Evolutionary conservation across 495 filamentous ascomycete species (phyloP).

Genomic region (Hyaloscypha finlandica): DNA sequence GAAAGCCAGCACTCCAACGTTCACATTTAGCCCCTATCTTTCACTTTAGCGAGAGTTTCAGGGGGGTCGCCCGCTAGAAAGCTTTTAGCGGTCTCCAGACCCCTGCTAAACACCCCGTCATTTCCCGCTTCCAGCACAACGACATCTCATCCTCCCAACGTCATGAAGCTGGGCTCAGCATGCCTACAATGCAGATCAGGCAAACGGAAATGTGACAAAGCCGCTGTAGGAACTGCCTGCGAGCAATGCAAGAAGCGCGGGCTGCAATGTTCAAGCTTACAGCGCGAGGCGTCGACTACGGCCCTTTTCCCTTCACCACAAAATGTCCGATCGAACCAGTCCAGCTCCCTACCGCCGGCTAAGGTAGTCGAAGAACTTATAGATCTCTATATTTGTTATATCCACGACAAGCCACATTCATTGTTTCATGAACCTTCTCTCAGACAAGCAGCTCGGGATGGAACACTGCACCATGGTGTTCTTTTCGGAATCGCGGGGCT

Average conservation of each 20-base stretch:
- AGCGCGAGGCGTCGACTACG: not conserved
- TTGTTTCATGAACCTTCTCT: slow-evolving; percentile 32
- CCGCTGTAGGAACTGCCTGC: not conserved
- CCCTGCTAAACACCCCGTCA: not conserved
- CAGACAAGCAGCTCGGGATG: slow-evolving; percentile 6
- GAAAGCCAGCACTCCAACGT: too few relatives aligned
- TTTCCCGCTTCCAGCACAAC: not conserved
- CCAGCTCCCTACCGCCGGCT: not conserved
- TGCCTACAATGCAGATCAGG: slow-evolving; percentile 15
- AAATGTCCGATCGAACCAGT: not conserved
- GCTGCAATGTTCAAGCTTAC: slow-evolving; percentile 8
- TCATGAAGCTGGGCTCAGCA: slow-evolving; percentile 4
- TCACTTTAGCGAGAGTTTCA: not conserved
- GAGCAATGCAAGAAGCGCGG: not conserved
- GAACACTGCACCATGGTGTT: slow-evolving; percentile 10
- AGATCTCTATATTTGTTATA: slow-evolving; percentile 35
- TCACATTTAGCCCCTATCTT: not conserved
- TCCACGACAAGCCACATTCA: slow-evolving; percentile 39
- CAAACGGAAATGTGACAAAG: slow-evolving; percentile 9
- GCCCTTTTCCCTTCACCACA: not conserved
- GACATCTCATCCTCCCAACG: not conserved
- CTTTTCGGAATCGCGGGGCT: slow-evolving; percentile 30
- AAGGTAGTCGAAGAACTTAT: slow-evolving; percentile 20
- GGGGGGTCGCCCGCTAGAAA: not conserved
- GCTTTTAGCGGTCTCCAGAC: not conserved